Evolutionary conservation across 2,329 filamentous ascomycete species (phyloP).

Genomic region (Sclerotinia subarctica): DNA sequence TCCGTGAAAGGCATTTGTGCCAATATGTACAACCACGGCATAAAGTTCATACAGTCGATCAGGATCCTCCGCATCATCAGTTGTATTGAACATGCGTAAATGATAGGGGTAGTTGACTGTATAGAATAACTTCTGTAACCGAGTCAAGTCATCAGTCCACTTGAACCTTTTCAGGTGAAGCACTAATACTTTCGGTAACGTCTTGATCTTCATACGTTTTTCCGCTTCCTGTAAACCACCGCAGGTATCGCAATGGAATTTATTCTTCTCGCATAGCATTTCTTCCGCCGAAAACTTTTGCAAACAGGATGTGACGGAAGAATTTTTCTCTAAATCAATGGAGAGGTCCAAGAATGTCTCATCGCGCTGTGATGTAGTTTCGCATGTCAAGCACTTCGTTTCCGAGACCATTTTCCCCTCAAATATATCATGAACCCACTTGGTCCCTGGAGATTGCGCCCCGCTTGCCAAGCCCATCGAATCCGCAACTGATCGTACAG

Average conservation of each 20-base stretch:
- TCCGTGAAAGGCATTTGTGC: slow-evolving; percentile 92
- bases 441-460: slow-evolving; percentile 59
- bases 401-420: slow-evolving; percentile 93
- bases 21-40: slow-evolving; percentile 95
- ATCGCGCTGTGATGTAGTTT: slow-evolving; percentile 90
- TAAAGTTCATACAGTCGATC: slow-evolving; percentile 95
- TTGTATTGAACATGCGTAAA: slow-evolving; percentile 77
- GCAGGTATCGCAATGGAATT: slow-evolving; percentile 97
- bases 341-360: slow-evolving; percentile 95
- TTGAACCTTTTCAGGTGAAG: slow-evolving; percentile 97
- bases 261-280: slow-evolving; percentile 97
- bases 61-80: slow-evolving; percentile 90
- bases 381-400: slow-evolving; percentile 93
- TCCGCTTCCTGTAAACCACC: slow-evolving; percentile 96
- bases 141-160: slow-evolving; percentile 92
- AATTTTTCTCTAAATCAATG: slow-evolving; percentile 91
- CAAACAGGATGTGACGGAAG: slow-evolving; percentile 92
- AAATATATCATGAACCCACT: slow-evolving; percentile 97
- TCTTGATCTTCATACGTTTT: slow-evolving; percentile 99
- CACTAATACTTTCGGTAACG: slow-evolving; percentile 84
- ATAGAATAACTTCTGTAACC: slow-evolving; percentile 94
- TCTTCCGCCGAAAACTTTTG: slow-evolving; percentile 97
- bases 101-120: slow-evolving; percentile 96
- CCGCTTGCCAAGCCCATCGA: slow-evolving; percentile 40
- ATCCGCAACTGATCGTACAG: slow-evolving; percentile 42